These are phyloP conservation scores for Coriaria nepalensis DNA, from an alignment of 306 rosid genomes.

Conservation along the genomic window DNA sequence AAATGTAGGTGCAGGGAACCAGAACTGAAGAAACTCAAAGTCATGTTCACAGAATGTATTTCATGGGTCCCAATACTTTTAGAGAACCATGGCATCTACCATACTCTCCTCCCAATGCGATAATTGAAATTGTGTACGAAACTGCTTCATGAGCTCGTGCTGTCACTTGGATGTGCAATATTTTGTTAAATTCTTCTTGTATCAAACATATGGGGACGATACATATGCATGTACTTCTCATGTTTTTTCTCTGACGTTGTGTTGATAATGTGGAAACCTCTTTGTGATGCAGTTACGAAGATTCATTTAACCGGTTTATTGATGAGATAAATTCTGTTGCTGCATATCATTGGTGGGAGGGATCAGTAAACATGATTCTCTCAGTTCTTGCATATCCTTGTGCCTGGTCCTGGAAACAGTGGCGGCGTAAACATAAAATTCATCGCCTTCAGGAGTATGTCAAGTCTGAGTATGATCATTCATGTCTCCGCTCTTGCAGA, in stretches of 20 bases:
- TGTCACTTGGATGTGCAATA: no score
- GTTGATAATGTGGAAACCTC: background rate
- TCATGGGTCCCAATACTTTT: conserved; percentile 41
- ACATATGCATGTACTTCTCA: background rate
- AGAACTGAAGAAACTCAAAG: conserved; percentile 33
- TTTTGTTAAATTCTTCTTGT: no score
- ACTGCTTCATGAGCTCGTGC: no score
- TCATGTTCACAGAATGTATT: conserved; percentile 41
- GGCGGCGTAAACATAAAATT: conserved; percentile 77
- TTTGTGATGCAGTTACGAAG: conserved; percentile 93
- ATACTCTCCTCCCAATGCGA: conserved; percentile 56
- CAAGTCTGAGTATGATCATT: conserved; percentile 90
- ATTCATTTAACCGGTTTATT: conserved; percentile 90
- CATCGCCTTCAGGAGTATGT: conserved; percentile 92
- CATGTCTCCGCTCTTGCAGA: conserved; percentile 91
- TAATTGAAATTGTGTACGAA: conserved; percentile 95
- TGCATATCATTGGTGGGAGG: conserved; percentile 99
- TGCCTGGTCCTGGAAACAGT: conserved; percentile 99
- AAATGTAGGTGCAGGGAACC: conserved; percentile 63
- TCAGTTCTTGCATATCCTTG: conserved; percentile 91
- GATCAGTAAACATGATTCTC: conserved; percentile 92
- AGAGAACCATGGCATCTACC: conserved; percentile 42
- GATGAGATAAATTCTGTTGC: conserved; percentile 90
- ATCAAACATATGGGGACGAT: no score
- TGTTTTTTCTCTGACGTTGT: conserved; percentile 12